Conservation (phyloP, 805 yeast genomes). For the Metschnikowia cubensis region DNA sequence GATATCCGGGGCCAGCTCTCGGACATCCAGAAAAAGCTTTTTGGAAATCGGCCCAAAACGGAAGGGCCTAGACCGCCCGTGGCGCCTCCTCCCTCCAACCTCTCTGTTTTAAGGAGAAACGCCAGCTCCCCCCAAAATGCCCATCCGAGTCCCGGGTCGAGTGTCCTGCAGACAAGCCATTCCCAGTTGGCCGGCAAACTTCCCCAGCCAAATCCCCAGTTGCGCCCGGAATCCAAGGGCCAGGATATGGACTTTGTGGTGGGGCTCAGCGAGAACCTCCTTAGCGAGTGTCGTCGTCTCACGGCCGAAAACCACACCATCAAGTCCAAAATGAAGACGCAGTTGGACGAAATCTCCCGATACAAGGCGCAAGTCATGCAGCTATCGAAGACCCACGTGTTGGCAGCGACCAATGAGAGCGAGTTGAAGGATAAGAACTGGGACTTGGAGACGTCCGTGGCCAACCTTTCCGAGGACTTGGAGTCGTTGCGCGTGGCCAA, state of each 20-base stretch:
- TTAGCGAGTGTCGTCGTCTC: slow-evolving; percentile 65
- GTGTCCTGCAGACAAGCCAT: background rate
- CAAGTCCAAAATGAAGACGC: slow-evolving; percentile 38
- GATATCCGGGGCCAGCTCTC: slow-evolving; percentile 39
- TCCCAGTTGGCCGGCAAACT: slow-evolving; percentile 12
- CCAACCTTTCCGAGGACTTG: slow-evolving; percentile 42
- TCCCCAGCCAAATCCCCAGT: slow-evolving; percentile 26
- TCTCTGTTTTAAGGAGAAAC: slow-evolving; percentile 11
- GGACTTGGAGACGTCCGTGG: slow-evolving; percentile 57
- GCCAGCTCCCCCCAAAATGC: slow-evolving; percentile 1
- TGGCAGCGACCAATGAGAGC: slow-evolving; percentile 42
- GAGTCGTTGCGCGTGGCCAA: slow-evolving; percentile 38
- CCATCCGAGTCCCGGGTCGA: background rate
- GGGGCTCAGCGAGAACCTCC: slow-evolving; percentile 67
- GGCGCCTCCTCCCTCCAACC: slow-evolving; percentile 6
- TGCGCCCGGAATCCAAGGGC: slow-evolving; percentile 45
- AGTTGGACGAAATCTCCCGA: slow-evolving; percentile 41
- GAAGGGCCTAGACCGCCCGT: slow-evolving; percentile 1
- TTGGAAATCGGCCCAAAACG: slow-evolving; percentile 15
- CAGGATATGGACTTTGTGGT: slow-evolving; percentile 70
- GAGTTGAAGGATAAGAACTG: slow-evolving; percentile 56
- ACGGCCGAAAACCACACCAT: slow-evolving; percentile 57
- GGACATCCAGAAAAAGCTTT: slow-evolving; percentile 35
- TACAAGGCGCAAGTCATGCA: slow-evolving; percentile 33
- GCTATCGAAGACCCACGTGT: slow-evolving; percentile 31